Base-by-base conservation (phyloP, 2,329 filamentous ascomycete species). In the Aspergillus quadrilineatus region DNA sequence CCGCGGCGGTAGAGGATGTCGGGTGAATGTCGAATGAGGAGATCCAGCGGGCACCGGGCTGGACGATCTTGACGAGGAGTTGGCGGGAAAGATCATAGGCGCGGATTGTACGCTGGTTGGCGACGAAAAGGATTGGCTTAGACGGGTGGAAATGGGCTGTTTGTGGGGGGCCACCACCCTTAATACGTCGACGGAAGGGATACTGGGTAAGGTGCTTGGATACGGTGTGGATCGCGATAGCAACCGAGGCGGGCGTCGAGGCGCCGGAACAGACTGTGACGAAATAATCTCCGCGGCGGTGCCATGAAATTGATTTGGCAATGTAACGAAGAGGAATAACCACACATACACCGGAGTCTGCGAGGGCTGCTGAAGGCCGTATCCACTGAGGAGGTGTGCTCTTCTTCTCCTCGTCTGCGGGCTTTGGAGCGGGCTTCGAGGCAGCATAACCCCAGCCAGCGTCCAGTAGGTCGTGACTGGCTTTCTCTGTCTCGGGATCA, bases 121-220 rank as follows among this genome's bases (percentile, higher is more conserved):
- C 94, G 54, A 99, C 90, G 70, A 97, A 97, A 78, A 99, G 92
- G 49, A 96, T 85, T 0, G 94, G 92, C 64, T 92, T 88, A 41
- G 88, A 90, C 1, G 94, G 94, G 74, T 99, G 95, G 82, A 99
- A 99, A 65, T 92, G 90, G 4, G 92, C 92, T 1, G 89, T 89
- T 75, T 97, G 93, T 1, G 92, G 83, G 55, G 89, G 81, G 47
- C 88, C 90, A 47, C 91, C 86, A 57, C 86, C 86, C 68, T 85
- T 85, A 61, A 88, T 75, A 64, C 78, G 74, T 56, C 84, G 83
- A 59, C 90, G 89, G 85, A 99, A 97, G 28, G 94, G 95, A 62
- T 94, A 87, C 74, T 99, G 94, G 2, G 92, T 97, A 45, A 93
- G 83, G 76, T 99, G 94, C 74, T 96, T 96, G 56, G 90, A 94